Percentiles rank a stretch among this genome's conserved stretches.
phyloP scores from a whole-genome alignment of 148 eudicot genomes.

The Gaultheria prostrata region DNA sequence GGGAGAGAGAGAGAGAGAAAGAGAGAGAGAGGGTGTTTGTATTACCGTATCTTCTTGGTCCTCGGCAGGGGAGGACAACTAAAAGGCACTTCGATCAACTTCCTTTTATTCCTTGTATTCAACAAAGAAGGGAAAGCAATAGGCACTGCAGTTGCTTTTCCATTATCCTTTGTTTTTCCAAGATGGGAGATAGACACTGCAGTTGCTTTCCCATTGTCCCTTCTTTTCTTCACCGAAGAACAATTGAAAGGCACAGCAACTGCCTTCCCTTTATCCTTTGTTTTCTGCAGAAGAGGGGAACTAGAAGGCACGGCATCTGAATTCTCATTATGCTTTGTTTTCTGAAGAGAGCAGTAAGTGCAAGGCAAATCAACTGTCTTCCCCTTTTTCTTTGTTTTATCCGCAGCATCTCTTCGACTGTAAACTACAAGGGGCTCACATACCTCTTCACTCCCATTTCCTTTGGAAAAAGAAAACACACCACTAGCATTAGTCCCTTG shows the following conservation, averaged over 20 bases:
- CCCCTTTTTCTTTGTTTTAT: constrained; percentile 16
- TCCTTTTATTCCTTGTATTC: constrained; percentile 20
- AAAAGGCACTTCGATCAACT: constrained; percentile 13
- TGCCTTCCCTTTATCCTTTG: constrained; percentile 18
- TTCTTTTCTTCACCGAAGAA: neutral
- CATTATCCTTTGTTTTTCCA: constrained; percentile 12
- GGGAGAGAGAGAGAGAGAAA: neutral
- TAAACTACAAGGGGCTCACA: constrained; percentile 12
- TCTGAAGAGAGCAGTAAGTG: neutral
- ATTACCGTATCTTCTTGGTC: constrained; percentile 24
- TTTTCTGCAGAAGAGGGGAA: constrained; percentile 10
- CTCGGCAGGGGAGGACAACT: constrained; percentile 28
- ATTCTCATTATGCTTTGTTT: neutral
- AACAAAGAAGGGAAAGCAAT: constrained; percentile 6
- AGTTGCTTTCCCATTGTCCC: constrained; percentile 12
- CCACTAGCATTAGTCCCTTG: constrained; percentile 1
- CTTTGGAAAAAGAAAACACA: constrained; percentile 13
- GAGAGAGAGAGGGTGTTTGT: neutral
- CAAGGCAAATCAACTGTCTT: constrained; percentile 14
- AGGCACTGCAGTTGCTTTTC: constrained; percentile 17
- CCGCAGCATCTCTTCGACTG: constrained; percentile 16
- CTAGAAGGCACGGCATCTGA: neutral
- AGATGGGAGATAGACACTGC: neutral
- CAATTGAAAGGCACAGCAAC: constrained; percentile 9
- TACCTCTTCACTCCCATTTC: constrained; percentile 12